Evolutionary conservation across 1,284 basidiomycete genomes (phyloP), one percentile per base, ranked within the genome.

Genomic region (Apiotrichum laibachii): DNA sequence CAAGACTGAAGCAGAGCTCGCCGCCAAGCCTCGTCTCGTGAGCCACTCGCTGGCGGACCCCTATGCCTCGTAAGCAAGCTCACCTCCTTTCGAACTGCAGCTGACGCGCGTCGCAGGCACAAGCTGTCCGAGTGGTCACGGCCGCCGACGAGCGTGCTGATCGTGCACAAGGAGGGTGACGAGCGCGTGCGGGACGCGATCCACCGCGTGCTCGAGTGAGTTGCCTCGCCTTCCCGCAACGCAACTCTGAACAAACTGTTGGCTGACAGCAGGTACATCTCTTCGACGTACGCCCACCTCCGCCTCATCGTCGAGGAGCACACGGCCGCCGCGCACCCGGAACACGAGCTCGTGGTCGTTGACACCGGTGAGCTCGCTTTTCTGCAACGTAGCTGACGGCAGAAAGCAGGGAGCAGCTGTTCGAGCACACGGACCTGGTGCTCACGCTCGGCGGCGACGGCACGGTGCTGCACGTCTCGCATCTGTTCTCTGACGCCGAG

Each of bases 361-460:
- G 60, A 65, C 9, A 33, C 26, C 26, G 22, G 18, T 31, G 19
- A 6, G 22, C 39, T 18, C 51, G 37, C 26, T 46, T 26, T 16
- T 34, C 18, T 15, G 11, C 8, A 26, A n/a, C 53, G 18, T 22
- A n/a, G 61, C 49, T 37, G 39, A 52, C 15, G 21, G 34, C 49
- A 61, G 57, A 51, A 12, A 67, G 71, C 34, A 59, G 64, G 15
- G 26, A 33, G 0, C 53, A 67, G 6, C 57, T 73, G 16, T 59
- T 62, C 10, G 49, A 64, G 8, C 65, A 69, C 50, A 72, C 92
- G 59, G 90, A 95, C 74, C 82, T 98, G 8, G 87, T 96, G 13
- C 85, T 97, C 34, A 95, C 94, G 0, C 78, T 98, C 1, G 94
- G 94, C 50, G 94, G 94, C 33, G 94, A 98, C 72, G 94, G 94